Conservation (phyloP, 2,329 filamentous ascomycete genomes). For the Aspergillus carbonarius region DNA sequence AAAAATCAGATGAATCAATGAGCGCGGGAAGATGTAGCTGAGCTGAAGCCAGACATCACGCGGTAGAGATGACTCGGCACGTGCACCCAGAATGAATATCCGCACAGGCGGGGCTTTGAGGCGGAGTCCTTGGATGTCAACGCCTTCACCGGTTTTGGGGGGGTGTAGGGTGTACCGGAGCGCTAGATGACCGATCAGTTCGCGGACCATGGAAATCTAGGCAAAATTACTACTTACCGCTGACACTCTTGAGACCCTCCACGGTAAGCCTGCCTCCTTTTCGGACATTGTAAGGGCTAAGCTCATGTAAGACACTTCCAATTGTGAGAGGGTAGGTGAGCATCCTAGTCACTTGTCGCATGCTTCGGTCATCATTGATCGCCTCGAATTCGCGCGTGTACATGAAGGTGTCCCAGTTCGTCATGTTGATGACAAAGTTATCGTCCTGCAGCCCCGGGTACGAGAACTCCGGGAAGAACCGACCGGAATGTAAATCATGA, state of each 20-base stretch:
- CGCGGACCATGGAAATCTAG: neutral
- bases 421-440: conserved; percentile 93
- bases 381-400: conserved; percentile 91
- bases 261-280: conserved; percentile 72
- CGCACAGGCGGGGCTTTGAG: conserved; percentile 84
- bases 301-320: conserved; percentile 85
- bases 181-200: conserved; percentile 52
- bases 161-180: conserved; percentile 93
- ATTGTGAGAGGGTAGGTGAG: conserved; percentile 93
- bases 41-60: conserved; percentile 93
- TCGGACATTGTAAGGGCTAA: conserved; percentile 86
- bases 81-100: conserved; percentile 88
- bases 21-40: conserved; percentile 88
- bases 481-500: conserved; percentile 85
- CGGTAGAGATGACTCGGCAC: conserved; percentile 94
- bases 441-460: conserved; percentile 89
- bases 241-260: conserved; percentile 91
- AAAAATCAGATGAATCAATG: conserved; percentile 87
- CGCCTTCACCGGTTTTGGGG: conserved; percentile 71
- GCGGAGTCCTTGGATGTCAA: conserved; percentile 73
- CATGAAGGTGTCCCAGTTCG: conserved; percentile 95
- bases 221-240: conserved; percentile 60
- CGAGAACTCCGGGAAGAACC: conserved; percentile 90
- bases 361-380: conserved; percentile 82
- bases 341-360: conserved; percentile 89